These are phyloP conservation scores for Termitomyces sp. DNA, from an alignment of 768 basidiomycete species.

Conservation along the genomic window DNA sequence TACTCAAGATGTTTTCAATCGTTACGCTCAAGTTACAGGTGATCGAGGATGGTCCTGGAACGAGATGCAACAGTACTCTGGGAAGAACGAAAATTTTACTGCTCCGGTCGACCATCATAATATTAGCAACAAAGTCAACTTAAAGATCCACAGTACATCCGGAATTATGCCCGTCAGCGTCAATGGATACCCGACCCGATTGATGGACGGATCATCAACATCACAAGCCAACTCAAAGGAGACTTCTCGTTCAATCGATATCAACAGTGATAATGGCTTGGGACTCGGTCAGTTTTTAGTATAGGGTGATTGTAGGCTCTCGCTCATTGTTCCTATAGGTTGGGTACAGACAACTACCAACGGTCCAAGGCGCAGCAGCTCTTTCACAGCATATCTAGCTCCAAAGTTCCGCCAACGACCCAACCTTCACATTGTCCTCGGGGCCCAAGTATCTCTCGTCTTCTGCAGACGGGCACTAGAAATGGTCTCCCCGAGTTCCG, in stretches of 20 bases:
- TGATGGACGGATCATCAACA: slow-evolving; percentile 19
- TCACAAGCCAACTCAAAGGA: slow-evolving; percentile 17
- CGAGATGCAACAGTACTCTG: slow-evolving; percentile 18
- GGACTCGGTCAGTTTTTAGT: slow-evolving; percentile 10
- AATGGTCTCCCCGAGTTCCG: slow-evolving; percentile 10
- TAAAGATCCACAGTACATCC: slow-evolving; percentile 20
- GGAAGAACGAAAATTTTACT: slow-evolving; percentile 20
- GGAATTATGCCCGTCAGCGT: slow-evolving; percentile 19
- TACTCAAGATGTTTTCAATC: slow-evolving; percentile 21
- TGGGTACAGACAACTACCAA: slow-evolving; percentile 18
- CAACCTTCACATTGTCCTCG: slow-evolving; percentile 20
- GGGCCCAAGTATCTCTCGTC: slow-evolving; percentile 23
- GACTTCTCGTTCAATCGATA: slow-evolving; percentile 17
- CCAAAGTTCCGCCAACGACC: slow-evolving; percentile 13
- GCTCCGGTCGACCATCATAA: slow-evolving; percentile 19
- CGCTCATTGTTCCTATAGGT: neutral
- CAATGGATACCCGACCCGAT: slow-evolving; percentile 17
- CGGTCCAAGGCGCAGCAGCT: slow-evolving; percentile 16
- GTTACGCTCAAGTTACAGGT: slow-evolving; percentile 20
- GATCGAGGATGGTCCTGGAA: slow-evolving; percentile 30
- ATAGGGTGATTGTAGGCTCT: neutral
- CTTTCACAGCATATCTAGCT: slow-evolving; percentile 20
- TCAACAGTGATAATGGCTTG: slow-evolving; percentile 16
- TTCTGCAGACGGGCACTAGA: slow-evolving; percentile 11
- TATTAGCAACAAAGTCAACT: slow-evolving; percentile 21